phyloP scores from a whole-genome alignment of 139 green algal species.

The Ettlia oleoabundans region DNA sequence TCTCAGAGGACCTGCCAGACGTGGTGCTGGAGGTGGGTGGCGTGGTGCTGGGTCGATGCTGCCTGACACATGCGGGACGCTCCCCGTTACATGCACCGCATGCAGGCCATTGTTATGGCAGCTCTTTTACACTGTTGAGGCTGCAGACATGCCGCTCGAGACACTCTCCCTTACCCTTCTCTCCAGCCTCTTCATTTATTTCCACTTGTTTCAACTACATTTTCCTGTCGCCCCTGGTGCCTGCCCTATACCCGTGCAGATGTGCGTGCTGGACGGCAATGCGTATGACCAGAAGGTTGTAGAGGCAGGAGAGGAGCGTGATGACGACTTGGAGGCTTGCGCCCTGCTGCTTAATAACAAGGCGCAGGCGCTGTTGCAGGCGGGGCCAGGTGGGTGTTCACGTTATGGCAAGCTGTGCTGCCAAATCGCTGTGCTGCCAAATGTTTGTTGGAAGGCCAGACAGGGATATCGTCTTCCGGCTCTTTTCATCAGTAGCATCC shows the following conservation, averaged over 20 bases:
- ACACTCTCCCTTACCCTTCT: no score
- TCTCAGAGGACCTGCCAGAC: slow-evolving; percentile 73
- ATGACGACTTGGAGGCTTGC: slow-evolving; percentile 75
- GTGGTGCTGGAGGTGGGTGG: slow-evolving; percentile 69
- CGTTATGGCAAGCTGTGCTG: no score
- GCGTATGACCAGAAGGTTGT: slow-evolving; percentile 79
- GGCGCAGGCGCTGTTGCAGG: slow-evolving; percentile 48
- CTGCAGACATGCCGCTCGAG: no score
- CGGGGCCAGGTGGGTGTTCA: slow-evolving; percentile 29
- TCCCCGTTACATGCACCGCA: no score
- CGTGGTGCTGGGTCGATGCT: neutral
- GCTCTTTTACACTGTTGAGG: no score
- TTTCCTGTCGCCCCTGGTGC: neutral
- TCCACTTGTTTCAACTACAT: no score
- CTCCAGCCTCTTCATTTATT: no score
- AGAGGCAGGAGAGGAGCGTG: slow-evolving; percentile 62
- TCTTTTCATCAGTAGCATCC: no score
- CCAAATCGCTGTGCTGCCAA: no score
- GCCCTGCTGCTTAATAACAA: slow-evolving; percentile 84
- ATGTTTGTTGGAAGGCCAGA: neutral
- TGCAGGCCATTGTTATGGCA: no score
- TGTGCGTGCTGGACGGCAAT: slow-evolving; percentile 86
- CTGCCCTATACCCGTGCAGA: slow-evolving; percentile 43
- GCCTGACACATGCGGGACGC: no score
- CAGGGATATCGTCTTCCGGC: no score